These are phyloP conservation scores for Collybia sp. DNA, from an alignment of 768 basidiomycete genomes.

Conservation along the genomic window DNA sequence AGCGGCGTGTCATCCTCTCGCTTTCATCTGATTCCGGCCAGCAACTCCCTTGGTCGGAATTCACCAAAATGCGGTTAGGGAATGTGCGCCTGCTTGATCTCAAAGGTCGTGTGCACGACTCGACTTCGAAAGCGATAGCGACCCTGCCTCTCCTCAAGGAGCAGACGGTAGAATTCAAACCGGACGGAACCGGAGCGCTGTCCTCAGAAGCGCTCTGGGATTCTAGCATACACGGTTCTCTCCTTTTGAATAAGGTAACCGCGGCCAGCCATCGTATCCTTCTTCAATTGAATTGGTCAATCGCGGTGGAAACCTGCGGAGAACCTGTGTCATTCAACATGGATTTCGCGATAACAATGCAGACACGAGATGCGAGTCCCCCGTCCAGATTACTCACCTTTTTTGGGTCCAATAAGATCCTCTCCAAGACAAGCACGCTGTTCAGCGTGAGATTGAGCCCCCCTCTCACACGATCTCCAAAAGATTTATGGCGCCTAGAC, in stretches of 20 bases:
- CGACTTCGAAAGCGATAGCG: constrained; percentile 64
- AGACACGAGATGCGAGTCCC: constrained; percentile 78
- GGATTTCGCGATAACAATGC: constrained; percentile 83
- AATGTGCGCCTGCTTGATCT: constrained; percentile 82
- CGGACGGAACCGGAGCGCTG: constrained; percentile 78
- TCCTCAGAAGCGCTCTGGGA: constrained; percentile 84
- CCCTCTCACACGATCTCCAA: constrained; percentile 78
- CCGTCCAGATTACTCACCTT: constrained; percentile 76
- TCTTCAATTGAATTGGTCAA: constrained; percentile 69
- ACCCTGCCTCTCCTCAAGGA: constrained; percentile 73
- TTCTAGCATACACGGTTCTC: constrained; percentile 84
- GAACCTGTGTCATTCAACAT: constrained; percentile 87
- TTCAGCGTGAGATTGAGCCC: constrained; percentile 82
- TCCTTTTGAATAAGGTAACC: constrained; percentile 83
- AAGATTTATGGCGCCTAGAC: constrained; percentile 92
- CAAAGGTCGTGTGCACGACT: constrained; percentile 78
- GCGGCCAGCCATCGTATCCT: constrained; percentile 73
- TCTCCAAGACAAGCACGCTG: constrained; percentile 76
- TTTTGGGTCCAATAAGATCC: constrained; percentile 72
- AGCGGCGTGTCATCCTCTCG: constrained; percentile 72
- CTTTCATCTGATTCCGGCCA: constrained; percentile 86
- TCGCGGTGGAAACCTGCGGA: constrained; percentile 78
- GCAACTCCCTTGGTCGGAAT: constrained; percentile 82
- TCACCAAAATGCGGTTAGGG: constrained; percentile 73
- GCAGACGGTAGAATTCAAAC: constrained; percentile 67